These are phyloP conservation scores for Talaromyces ruber DNA, from an alignment of 495 filamentous ascomycete genomes.

Conservation along the genomic window DNA sequence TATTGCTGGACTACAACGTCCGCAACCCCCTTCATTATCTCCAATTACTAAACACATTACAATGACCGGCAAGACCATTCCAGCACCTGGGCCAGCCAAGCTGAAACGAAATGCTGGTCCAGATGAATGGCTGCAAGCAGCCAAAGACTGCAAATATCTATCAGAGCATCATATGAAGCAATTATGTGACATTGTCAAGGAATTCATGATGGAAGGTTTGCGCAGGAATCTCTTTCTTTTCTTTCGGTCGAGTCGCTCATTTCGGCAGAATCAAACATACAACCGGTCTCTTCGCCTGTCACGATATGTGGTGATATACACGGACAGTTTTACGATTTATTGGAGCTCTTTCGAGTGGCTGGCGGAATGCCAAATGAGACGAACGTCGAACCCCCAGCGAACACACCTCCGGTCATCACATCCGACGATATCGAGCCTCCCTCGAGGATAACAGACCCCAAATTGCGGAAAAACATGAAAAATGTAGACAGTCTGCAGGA, in stretches of 20 bases:
- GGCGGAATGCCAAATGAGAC: constrained; percentile 87
- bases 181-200: constrained; percentile 96
- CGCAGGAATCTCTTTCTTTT: constrained; percentile 10
- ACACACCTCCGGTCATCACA: constrained; percentile 58
- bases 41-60: neutral
- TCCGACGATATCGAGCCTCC: constrained; percentile 85
- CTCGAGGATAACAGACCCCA: constrained; percentile 74
- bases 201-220: constrained; percentile 91
- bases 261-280: constrained; percentile 87
- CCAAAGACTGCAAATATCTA: constrained; percentile 93
- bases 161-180: constrained; percentile 96
- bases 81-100: constrained; percentile 84
- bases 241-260: neutral
- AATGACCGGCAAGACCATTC: constrained; percentile 53
- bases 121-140: constrained; percentile 94
- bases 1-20: neutral
- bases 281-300: constrained; percentile 92
- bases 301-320: constrained; percentile 98
- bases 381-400: constrained; percentile 53
- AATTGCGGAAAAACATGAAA: constrained; percentile 70
- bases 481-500: constrained; percentile 35
- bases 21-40: constrained; percentile 2
- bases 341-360: constrained; percentile 93
- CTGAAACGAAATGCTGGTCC: constrained; percentile 71
- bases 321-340: constrained; percentile 96